A percentile compares a stretch with the other conserved stretches of the same genome.
phyloP scores from a whole-genome alignment of 75 land plant genomes.

The Sequoiadendron giganteum region DNA sequence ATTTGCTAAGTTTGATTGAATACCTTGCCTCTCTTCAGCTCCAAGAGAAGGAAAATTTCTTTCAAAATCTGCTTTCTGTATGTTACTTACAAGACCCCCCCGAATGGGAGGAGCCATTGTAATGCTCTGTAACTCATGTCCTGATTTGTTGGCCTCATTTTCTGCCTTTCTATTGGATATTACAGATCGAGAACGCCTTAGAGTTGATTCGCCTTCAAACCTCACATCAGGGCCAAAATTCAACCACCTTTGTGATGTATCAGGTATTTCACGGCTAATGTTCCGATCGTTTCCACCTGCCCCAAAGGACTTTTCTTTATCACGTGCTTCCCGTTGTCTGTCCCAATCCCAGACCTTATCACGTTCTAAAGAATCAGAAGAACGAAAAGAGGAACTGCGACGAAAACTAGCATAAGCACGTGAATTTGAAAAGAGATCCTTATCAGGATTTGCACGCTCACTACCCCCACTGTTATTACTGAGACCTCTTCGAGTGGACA shows the following conservation, averaged over 20 bases:
- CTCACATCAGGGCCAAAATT: constrained; percentile 21
- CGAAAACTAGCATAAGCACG: constrained; percentile 43
- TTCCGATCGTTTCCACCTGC: constrained; percentile 27
- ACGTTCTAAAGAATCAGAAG: constrained; percentile 21
- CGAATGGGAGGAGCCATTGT: constrained; percentile 23
- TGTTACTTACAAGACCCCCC: constrained; percentile 30
- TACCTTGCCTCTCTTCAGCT: constrained; percentile 59
- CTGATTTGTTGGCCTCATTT: constrained; percentile 24
- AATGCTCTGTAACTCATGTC: constrained; percentile 20
- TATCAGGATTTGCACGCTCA: constrained; percentile 19
- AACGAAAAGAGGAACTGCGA: constrained; percentile 25
- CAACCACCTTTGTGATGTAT: constrained; percentile 25
- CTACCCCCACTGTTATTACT: constrained; percentile 20
- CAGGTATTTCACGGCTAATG: constrained; percentile 34
- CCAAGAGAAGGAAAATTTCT: constrained; percentile 90
- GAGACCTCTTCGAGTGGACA: constrained; percentile 21
- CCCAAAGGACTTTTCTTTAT: constrained; percentile 43
- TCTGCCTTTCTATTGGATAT: constrained; percentile 50
- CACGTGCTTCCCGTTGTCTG: constrained; percentile 27
- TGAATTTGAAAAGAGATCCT: constrained; percentile 19
- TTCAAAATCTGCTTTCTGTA: constrained; percentile 66
- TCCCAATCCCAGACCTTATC: constrained; percentile 56
- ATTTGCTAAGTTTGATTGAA: constrained; percentile 4
- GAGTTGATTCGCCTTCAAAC: constrained; percentile 35
- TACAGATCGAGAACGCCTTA: constrained; percentile 61